Percentiles rank a stretch among this genome's conserved stretches.
These are phyloP conservation scores for Leishmania lainsoni DNA, from an alignment of 208 protist genomes.

Conservation along the genomic window DNA sequence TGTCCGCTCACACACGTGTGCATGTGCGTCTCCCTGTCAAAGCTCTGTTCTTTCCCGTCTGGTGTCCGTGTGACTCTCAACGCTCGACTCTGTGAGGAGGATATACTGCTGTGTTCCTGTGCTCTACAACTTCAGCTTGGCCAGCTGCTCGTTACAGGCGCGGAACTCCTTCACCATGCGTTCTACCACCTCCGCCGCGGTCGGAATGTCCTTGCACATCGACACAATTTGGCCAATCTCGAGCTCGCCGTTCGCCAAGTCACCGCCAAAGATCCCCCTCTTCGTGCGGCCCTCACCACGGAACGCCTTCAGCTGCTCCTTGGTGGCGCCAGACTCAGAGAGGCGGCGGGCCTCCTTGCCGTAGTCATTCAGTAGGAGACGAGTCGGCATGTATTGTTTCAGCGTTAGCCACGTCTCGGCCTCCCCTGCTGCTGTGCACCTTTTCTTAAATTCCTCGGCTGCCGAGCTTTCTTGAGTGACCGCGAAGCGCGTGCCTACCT, in stretches of 20 bases:
- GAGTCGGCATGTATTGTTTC: slow-evolving; percentile 60
- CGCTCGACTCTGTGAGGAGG: background rate
- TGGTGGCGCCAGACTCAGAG: slow-evolving; percentile 42
- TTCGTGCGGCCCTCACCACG: slow-evolving; percentile 47
- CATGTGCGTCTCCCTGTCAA: background rate
- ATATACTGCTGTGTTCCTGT: background rate
- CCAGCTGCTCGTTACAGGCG: slow-evolving; percentile 29
- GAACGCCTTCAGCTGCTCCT: slow-evolving; percentile 44
- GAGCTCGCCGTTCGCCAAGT: slow-evolving; percentile 60
- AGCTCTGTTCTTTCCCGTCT: background rate
- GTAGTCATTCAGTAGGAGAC: slow-evolving; percentile 62
- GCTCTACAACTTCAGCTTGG: slow-evolving; percentile 29
- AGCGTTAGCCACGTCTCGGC: slow-evolving; percentile 70
- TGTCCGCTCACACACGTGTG: background rate
- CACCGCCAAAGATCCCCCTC: slow-evolving; percentile 63
- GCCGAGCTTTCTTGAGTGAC: slow-evolving; percentile 63
- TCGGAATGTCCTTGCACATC: slow-evolving; percentile 42
- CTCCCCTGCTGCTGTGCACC: slow-evolving; percentile 40
- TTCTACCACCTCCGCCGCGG: slow-evolving; percentile 43
- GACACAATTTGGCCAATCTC: slow-evolving; percentile 70
- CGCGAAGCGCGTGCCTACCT: slow-evolving; percentile 78
- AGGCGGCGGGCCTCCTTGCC: slow-evolving; percentile 49
- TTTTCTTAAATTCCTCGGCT: slow-evolving; percentile 60
- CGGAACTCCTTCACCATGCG: slow-evolving; percentile 60
- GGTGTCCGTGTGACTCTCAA: background rate